These are phyloP conservation scores for Zygosaccharomyces bisporus DNA, from an alignment of 805 yeast species.

Conservation along the genomic window DNA sequence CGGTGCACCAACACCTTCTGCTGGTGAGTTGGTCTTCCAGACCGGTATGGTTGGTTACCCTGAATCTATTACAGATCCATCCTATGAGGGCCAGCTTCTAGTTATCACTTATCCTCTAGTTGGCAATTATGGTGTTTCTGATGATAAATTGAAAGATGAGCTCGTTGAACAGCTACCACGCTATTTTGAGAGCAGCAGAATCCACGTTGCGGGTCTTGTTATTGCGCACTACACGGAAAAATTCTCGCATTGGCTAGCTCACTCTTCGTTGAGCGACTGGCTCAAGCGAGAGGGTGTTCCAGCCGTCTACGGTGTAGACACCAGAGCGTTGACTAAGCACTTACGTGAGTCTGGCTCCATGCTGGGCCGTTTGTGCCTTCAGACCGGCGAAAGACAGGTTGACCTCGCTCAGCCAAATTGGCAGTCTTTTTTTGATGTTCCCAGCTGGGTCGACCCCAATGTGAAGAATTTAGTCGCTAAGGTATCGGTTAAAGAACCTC, in stretches of 20 bases:
- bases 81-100: slow-evolving; percentile 94
- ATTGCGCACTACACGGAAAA: slow-evolving; percentile 97
- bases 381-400: slow-evolving; percentile 38
- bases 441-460: slow-evolving; percentile 94
- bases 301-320: slow-evolving; percentile 96
- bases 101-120: slow-evolving; percentile 96
- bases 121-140: slow-evolving; percentile 99
- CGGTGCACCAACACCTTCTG: slow-evolving; percentile 83
- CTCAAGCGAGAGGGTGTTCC: slow-evolving; percentile 87
- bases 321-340: slow-evolving; percentile 89
- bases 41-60: slow-evolving; percentile 99
- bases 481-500: slow-evolving; percentile 78
- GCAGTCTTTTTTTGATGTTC: slow-evolving; percentile 61
- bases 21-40: slow-evolving; percentile 98
- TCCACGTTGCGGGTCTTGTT: slow-evolving; percentile 94
- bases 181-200: slow-evolving; percentile 87
- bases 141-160: slow-evolving; percentile 71
- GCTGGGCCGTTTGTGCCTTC: slow-evolving; percentile 79
- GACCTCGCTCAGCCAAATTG: slow-evolving; percentile 44
- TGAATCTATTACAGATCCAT: slow-evolving; percentile 96
- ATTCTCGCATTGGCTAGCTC: slow-evolving; percentile 90
- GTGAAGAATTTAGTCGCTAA: slow-evolving; percentile 84
- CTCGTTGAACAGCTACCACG: slow-evolving; percentile 73
- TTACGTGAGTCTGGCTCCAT: slow-evolving; percentile 92
- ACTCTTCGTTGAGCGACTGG: slow-evolving; percentile 91